Conservation (phyloP, 495 filamentous ascomycete genomes). For the Trichoderma reesei region DNA sequence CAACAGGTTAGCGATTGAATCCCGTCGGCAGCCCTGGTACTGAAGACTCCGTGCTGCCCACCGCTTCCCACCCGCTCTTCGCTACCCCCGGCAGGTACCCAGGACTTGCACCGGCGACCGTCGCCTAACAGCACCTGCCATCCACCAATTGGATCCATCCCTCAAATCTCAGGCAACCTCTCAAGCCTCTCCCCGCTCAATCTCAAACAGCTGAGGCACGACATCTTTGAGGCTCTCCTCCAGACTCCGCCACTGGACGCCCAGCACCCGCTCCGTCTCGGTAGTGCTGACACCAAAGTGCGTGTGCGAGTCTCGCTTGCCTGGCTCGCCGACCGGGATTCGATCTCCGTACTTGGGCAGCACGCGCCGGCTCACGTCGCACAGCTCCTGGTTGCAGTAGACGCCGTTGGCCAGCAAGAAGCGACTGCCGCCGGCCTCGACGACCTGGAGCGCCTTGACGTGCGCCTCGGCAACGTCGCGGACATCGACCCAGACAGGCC, state of each 20-base stretch:
- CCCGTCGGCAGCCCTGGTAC: too few species aligned
- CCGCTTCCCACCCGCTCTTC: too few species aligned
- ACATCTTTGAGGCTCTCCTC: slow-evolving; percentile 29
- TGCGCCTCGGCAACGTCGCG: slow-evolving; percentile 39
- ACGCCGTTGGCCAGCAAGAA: slow-evolving; percentile 34
- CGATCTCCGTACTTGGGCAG: slow-evolving; percentile 19
- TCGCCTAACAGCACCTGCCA: too few species aligned
- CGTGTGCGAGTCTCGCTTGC: slow-evolving; percentile 28
- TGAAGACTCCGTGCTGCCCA: too few species aligned
- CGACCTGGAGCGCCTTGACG: slow-evolving; percentile 27
- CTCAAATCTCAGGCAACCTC: not conserved
- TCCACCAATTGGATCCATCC: too few species aligned
- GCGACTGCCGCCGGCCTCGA: slow-evolving; percentile 31
- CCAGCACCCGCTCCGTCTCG: slow-evolving; percentile 26
- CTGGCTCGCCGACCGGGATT: slow-evolving; percentile 19
- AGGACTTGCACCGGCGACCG: too few species aligned
- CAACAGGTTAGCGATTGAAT: too few species aligned
- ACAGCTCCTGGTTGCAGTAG: slow-evolving; percentile 34
- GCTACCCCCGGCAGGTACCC: too few species aligned
- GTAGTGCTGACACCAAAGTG: slow-evolving; percentile 30
- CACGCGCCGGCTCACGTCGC: slow-evolving; percentile 19
- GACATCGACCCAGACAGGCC: slow-evolving; percentile 39
- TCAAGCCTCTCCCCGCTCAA: not conserved
- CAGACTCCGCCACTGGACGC: slow-evolving; percentile 28
- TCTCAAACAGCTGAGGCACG: slow-evolving; percentile 10